phyloP scores from a whole-genome alignment of 1,284 basidiomycete species.

The Microbotryum scabiosae region DNA sequence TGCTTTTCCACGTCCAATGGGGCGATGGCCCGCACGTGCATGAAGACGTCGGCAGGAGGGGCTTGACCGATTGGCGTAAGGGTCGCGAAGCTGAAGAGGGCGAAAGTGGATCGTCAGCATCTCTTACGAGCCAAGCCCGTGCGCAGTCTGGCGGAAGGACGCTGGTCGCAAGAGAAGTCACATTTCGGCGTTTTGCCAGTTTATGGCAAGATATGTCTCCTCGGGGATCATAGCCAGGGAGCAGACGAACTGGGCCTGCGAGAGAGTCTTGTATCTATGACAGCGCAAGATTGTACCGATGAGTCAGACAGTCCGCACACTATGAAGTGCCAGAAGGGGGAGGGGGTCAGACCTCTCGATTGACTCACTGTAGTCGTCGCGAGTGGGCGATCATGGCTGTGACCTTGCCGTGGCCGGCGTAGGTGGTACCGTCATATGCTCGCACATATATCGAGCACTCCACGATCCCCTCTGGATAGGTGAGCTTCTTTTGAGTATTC shows the following conservation, averaged over 20 bases:
- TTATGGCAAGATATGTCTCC: neutral
- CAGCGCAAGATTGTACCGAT: neutral
- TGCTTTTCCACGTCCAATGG: neutral
- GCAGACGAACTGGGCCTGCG: neutral
- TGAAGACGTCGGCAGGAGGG: conserved; percentile 1
- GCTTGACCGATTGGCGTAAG: neutral
- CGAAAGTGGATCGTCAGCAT: neutral
- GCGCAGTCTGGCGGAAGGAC: too few relatives aligned
- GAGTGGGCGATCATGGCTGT: neutral
- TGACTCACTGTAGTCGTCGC: neutral
- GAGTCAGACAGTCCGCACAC: neutral
- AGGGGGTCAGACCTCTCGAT: neutral
- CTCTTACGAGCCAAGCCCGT: too few relatives aligned
- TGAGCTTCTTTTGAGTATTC: neutral
- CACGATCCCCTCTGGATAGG: neutral
- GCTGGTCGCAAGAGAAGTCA: neutral
- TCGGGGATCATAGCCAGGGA: neutral
- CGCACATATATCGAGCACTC: neutral
- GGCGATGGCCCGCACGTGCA: neutral
- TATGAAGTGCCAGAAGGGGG: neutral
- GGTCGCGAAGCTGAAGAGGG: conserved; percentile 1
- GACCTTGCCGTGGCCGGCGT: neutral
- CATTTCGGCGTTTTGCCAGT: conserved; percentile 7
- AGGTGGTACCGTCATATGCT: neutral
- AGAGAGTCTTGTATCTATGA: neutral